Evolutionary conservation across 441 rosid genomes (phyloP).

Genomic region (Gossypium laxum): DNA sequence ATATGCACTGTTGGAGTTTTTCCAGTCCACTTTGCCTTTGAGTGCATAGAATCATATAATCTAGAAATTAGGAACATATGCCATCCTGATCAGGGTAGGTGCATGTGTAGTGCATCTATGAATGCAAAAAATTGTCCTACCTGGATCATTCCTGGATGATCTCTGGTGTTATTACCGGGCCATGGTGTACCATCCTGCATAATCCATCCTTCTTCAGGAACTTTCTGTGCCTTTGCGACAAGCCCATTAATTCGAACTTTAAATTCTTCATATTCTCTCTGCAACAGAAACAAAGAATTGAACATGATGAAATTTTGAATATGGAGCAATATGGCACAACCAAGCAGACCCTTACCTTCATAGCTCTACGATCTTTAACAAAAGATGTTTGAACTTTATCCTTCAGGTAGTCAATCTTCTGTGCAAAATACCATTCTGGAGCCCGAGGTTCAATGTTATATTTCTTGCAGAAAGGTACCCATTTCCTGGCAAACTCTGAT

Average conservation of each 20-base stretch:
- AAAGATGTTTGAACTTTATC: slow-evolving; percentile 91
- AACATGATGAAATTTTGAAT: not conserved
- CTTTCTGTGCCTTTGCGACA: slow-evolving; percentile 78
- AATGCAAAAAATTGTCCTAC: slow-evolving; percentile 24
- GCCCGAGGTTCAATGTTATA: slow-evolving; percentile 90
- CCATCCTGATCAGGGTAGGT: not conserved
- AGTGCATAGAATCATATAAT: not conserved
- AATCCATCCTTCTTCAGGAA: slow-evolving; percentile 97
- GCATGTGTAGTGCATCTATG: not conserved
- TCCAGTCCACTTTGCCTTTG: not conserved
- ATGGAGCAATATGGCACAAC: slow-evolving; percentile 1
- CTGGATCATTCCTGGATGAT: slow-evolving; percentile 99
- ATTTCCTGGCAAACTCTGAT: slow-evolving; percentile 90
- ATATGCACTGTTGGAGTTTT: not conserved
- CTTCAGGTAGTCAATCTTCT: slow-evolving; percentile 86
- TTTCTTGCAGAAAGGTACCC: slow-evolving; percentile 94
- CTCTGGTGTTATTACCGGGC: slow-evolving; percentile 97
- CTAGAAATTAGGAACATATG: not conserved
- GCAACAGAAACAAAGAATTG: slow-evolving; percentile 21
- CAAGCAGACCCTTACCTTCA: slow-evolving; percentile 51
- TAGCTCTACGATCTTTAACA: slow-evolving; percentile 96
- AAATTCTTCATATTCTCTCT: slow-evolving; percentile 97
- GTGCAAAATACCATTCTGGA: slow-evolving; percentile 91
- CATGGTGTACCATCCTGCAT: slow-evolving; percentile 99
- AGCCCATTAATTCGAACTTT: slow-evolving; percentile 80